phyloP scores from a whole-genome alignment of 305 asterid genomes.

The Lippia alba region DNA sequence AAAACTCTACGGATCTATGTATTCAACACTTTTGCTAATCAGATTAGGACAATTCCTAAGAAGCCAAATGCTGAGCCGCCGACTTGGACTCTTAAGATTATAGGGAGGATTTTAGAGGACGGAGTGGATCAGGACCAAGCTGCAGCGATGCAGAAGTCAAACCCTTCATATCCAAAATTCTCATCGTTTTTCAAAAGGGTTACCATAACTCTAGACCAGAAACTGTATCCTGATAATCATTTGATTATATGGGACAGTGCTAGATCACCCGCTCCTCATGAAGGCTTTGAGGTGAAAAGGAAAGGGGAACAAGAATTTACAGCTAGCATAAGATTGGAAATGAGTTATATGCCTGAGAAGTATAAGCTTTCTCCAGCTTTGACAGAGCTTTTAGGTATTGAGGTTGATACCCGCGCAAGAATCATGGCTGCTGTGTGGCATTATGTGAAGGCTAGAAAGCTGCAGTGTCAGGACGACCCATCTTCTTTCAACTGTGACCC shows the following conservation, averaged over 20 bases:
- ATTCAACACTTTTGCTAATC: constrained; percentile 87
- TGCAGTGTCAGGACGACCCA: constrained; percentile 88
- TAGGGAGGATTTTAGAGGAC: constrained; percentile 93
- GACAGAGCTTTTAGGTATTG: constrained; percentile 86
- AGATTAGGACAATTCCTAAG: constrained; percentile 78
- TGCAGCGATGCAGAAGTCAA: constrained; percentile 78
- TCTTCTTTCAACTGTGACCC: constrained; percentile 88
- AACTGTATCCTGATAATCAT: constrained; percentile 86
- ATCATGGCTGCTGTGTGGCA: constrained; percentile 95
- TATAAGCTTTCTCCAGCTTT: constrained; percentile 80
- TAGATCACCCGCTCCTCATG: constrained; percentile 86
- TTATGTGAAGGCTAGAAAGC: constrained; percentile 86
- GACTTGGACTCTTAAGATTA: constrained; percentile 93
- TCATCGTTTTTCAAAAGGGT: constrained; percentile 92
- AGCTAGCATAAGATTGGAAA: constrained; percentile 75
- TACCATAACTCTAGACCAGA: constrained; percentile 87
- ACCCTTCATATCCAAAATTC: constrained; percentile 75
- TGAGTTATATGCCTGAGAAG: constrained; percentile 91
- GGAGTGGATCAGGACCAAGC: constrained; percentile 93
- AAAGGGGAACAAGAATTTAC: constrained; percentile 95
- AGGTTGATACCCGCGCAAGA: constrained; percentile 93
- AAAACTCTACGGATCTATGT: constrained; percentile 88
- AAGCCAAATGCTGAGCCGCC: constrained; percentile 91
- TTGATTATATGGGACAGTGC: constrained; percentile 86
- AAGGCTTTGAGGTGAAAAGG: constrained; percentile 94